phyloP scores from a whole-genome alignment of 2,329 filamentous ascomycete genomes.

The Penicillium thymicola region DNA sequence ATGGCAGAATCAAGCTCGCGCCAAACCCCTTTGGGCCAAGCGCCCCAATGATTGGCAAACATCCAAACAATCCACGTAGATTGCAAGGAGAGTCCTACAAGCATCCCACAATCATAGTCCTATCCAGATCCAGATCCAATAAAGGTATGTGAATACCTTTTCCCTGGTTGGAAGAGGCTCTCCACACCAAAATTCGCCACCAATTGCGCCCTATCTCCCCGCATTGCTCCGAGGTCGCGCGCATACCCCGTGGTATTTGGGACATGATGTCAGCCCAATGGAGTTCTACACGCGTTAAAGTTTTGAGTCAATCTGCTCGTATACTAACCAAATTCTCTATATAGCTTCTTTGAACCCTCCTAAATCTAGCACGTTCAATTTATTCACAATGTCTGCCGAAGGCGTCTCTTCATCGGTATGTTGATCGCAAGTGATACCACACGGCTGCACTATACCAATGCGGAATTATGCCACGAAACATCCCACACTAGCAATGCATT shows the following conservation, averaged over 20 bases:
- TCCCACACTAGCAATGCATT: not conserved
- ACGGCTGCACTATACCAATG: not conserved
- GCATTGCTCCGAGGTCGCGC: constrained; percentile 18
- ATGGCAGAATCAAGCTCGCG: constrained; percentile 1
- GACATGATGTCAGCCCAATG: constrained; percentile 13
- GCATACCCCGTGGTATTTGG: constrained; percentile 11
- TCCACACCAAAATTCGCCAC: not conserved
- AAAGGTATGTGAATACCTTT: not conserved
- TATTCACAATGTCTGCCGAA: constrained; percentile 33
- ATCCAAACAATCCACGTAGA: constrained; percentile 8
- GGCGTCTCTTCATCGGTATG: constrained; percentile 27
- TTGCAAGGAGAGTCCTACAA: not conserved
- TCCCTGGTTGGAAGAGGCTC: too few species aligned
- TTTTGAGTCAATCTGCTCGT: not conserved
- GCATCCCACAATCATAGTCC: not conserved
- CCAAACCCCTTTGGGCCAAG: constrained; percentile 5
- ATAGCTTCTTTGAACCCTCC: not conserved
- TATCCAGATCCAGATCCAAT: constrained; percentile 4
- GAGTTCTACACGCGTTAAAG: constrained; percentile 3
- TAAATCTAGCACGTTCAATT: not conserved
- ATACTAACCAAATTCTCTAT: not conserved
- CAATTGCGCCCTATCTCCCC: constrained; percentile 14
- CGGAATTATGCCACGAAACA: constrained; percentile 1
- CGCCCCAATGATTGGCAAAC: constrained; percentile 5
- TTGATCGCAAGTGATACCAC: constrained; percentile 4